Base-by-base conservation (phyloP, 108 stramenopile species). In the Schizochytrium sp. region DNA sequence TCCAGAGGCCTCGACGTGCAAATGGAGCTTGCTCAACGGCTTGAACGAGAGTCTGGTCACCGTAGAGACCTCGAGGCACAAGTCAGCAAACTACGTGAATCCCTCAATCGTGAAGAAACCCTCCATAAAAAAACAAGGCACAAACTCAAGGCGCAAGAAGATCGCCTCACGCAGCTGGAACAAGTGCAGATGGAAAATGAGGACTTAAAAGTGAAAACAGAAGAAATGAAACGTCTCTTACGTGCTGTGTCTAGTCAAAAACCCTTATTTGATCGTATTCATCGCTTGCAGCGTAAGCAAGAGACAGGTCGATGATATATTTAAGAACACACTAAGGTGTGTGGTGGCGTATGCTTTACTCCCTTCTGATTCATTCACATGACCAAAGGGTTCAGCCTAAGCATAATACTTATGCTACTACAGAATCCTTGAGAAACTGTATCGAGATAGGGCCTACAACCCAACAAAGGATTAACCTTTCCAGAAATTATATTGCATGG, bases 241-340 rank as follows among this genome's bases (percentile, higher is more conserved):
- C 64, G 64, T 44, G 64, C 64, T 8, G 64, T 69, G 0, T 69
- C 64, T 7, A 69, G 44, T 38, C 64, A 69, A 38, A 69, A 69
- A 1, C 64, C 64, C 0, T 44, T 69, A 38, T 69, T 69, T 15
- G 64, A 69, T 15, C 64, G 64, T 8, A 69, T 69, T 1, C 64
- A 69, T 15, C 64, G 64, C 10, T 44, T 69, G 42, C 42, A 69
- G 64, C 64, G 64, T 44, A 69, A 60, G 59, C 59, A 60, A n/a
- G 59, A n/a, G 17, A 0, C 59, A 60, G 59, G 19, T 60, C 59
- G 28, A n/a, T n/a, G 59, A 0, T n/a, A 17, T n/a, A 17, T 60
- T n/a, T 17, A n/a, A 60, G 17, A n/a, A 60, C 2, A 17, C 19
- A 60, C 28, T n/a, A n/a, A 60, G 59, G 28, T 28, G 28, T 28